phyloP scores from a whole-genome alignment of 2,329 filamentous ascomycete genomes.

The Fusarium haematococcum region DNA sequence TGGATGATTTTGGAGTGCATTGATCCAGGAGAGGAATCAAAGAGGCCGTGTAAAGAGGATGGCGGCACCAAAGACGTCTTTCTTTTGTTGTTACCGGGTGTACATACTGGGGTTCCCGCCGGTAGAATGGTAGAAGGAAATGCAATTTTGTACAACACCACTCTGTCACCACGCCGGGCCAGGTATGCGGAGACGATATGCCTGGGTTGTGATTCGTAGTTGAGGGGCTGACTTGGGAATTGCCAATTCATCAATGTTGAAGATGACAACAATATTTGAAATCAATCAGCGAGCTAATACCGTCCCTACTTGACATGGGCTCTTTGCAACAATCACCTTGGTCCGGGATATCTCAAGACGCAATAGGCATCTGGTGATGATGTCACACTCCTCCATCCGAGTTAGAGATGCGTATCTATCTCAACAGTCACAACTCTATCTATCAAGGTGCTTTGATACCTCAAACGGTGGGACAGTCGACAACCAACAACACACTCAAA shows the following conservation, averaged over 20 bases:
- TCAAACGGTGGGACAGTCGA: background rate
- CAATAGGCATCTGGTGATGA: background rate
- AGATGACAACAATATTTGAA: too few species aligned
- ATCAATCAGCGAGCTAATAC: background rate
- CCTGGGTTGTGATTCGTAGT: background rate
- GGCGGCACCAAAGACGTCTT: constrained; percentile 24
- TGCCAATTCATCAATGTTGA: background rate
- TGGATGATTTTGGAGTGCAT: background rate
- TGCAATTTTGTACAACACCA: constrained; percentile 39
- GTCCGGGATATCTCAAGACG: background rate
- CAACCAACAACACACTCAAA: background rate
- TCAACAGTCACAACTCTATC: background rate
- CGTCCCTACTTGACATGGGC: background rate
- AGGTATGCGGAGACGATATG: background rate
- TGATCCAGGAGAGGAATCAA: constrained; percentile 5
- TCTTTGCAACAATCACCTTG: background rate
- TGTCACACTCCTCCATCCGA: background rate
- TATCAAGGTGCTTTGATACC: background rate
- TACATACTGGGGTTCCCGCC: constrained; percentile 36
- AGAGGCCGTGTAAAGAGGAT: constrained; percentile 13
- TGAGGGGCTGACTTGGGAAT: background rate
- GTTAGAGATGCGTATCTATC: background rate
- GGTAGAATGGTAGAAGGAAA: constrained; percentile 39
- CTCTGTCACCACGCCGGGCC: background rate
- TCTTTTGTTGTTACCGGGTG: constrained; percentile 36